Evolutionary conservation across 2,329 filamentous ascomycete species (phyloP), one percentile per base, ranked within the genome.

Genomic region (Calonectria fujianensis): DNA sequence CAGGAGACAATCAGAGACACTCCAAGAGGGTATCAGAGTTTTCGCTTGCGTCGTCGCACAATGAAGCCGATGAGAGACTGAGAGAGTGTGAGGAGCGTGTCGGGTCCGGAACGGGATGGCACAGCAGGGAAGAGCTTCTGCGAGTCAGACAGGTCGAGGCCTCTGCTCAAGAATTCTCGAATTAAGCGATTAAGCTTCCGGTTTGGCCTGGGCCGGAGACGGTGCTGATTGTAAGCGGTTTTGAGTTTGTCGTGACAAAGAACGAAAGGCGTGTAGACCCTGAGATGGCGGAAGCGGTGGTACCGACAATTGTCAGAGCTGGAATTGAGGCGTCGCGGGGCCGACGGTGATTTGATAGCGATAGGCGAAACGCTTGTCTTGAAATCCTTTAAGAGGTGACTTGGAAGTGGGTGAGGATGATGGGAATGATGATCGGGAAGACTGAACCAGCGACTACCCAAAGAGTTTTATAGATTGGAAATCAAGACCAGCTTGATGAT

Each of bases 401-500:
- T 52, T 31, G 24, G 27, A 29, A n/a, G 32, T 45, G 48, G 41
- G 20, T 54, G 41, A 20, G 39, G 20, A 27, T 73, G 66, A 63
- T 52, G 66, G 6, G 50, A 18, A 45, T 41, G 39, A 11, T 29
- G 66, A 57, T 74, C n/a, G 41, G 41, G 31, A 64, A 32, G 48
- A 50, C 35, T 20, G 10, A 64, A 64, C 35, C 61, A 63, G n/a
- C 70, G 41, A 29, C n/a, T 57, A 32, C 35, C 37, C 32, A 54
- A 67, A 31, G 50, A 63, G 65, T 66, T 64, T 73, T 73, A 75
- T 75, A 74, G 52, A 74, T 29, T 64, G 67, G 50, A 41, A 39
- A 74, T 77, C 78, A 81, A 81, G 78, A 63, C 78, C 78, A 74
- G 78, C 79, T 80, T 80, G 76, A 70, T 45, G 76, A 24, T 24